phyloP scores from a whole-genome alignment of 352 stramenopile species.

The Pythium dissotocum region DNA sequence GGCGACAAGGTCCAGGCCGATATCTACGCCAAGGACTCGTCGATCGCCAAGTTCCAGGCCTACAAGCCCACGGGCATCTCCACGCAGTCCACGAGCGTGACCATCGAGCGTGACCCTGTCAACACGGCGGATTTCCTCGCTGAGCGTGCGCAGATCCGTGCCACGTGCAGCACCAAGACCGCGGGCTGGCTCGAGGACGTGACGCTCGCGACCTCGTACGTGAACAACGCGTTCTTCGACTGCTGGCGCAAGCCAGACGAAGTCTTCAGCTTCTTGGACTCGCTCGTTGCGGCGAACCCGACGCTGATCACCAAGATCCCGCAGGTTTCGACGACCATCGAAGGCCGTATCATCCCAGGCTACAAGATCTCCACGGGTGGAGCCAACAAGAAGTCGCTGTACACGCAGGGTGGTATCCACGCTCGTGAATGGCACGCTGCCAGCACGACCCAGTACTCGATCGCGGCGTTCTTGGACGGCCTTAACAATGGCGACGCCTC shows the following conservation, averaged over 20 bases:
- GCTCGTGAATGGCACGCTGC: conserved; percentile 31
- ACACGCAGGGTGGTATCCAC: conserved; percentile 30
- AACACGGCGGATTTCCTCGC: conserved; percentile 10
- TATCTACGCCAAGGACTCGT: conserved; percentile 20
- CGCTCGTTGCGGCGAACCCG: conserved; percentile 27
- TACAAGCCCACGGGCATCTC: neutral
- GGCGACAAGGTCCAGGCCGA: conserved; percentile 23
- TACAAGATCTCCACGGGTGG: conserved; percentile 33
- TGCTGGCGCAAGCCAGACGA: conserved; percentile 29
- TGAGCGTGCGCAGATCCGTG: conserved; percentile 1
- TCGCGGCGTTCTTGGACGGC: conserved; percentile 28
- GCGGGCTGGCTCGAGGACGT: conserved; percentile 11
- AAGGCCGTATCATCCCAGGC: conserved; percentile 22
- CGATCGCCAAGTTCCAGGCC: conserved; percentile 17
- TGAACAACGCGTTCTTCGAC: conserved; percentile 34
- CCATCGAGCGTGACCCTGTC: conserved; percentile 20
- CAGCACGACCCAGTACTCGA: conserved; percentile 24
- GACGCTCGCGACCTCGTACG: conserved; percentile 17
- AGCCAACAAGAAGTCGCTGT: conserved; percentile 14
- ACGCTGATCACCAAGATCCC: conserved; percentile 27
- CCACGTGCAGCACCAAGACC: conserved; percentile 13
- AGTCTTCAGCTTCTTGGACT: conserved; percentile 26
- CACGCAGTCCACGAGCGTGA: neutral
- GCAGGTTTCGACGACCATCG: conserved; percentile 18
- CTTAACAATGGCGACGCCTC: conserved; percentile 15